Conservation (phyloP, 176 grass and related monocot species). For the Bolboschoenus planiculmis region DNA sequence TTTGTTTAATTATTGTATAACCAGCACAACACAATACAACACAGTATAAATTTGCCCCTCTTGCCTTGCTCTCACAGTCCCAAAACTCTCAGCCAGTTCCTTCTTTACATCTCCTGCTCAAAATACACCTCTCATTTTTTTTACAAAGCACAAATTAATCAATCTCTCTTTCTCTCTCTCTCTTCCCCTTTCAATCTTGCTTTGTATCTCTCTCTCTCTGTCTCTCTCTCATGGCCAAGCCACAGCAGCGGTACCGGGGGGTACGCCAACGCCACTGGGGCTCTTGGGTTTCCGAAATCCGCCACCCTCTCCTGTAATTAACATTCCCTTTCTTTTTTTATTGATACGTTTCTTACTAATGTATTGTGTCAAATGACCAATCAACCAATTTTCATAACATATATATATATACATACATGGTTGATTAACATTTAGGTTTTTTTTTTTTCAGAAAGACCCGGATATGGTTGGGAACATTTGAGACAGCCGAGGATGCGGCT, state of each 20-base stretch:
- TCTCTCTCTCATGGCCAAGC: constrained; percentile 39
- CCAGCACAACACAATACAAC: not conserved
- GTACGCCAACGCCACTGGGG: constrained; percentile 96
- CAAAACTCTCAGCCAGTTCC: not conserved
- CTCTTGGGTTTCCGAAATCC: constrained; percentile 95
- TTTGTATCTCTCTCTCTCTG: not conserved
- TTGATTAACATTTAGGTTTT: too few species aligned
- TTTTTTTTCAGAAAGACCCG: constrained; percentile 70
- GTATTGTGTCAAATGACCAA: not conserved
- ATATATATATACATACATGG: too few species aligned
- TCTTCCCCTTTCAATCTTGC: not conserved
- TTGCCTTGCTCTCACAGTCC: not conserved
- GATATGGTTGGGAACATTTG: constrained; percentile 98
- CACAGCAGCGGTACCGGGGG: constrained; percentile 69
- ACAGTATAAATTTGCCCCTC: constrained; percentile 9
- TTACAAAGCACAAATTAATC: not conserved
- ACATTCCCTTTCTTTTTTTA: constrained; percentile 15
- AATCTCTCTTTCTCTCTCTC: not conserved
- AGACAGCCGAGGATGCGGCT: constrained; percentile 90
- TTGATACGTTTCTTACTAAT: not conserved
- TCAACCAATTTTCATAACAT: not conserved
- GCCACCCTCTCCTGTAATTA: constrained; percentile 89
- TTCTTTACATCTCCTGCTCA: not conserved
- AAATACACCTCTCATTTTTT: not conserved
- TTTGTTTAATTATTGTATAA: not conserved